Base-by-base conservation (phyloP, 768 basidiomycete genomes). In the Pulveroboletus sp. region DNA sequence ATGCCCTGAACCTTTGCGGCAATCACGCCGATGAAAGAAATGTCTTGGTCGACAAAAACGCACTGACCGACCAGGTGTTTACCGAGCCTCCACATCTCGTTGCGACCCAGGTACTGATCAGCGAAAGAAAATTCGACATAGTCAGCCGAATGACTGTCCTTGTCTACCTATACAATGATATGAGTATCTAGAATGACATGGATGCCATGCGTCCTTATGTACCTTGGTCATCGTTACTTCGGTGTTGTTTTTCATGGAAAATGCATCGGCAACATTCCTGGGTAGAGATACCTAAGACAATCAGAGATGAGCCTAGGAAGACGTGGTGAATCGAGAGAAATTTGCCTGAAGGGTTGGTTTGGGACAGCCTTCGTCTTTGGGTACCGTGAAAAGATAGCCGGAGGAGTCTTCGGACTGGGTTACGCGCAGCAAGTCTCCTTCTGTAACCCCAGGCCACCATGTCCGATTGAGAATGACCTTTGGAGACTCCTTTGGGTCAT, bases 21-120 rank as follows among this genome's bases (percentile, higher is more conserved):
- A 40, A 88, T 83, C 9, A 84, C 78, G 4, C 90, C 91, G 32
- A 93, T 81, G 63, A 96, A 93, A 2, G 80, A 77, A 24, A 98
- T 77, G 46, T 92, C 89, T 66, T 98, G 89, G 50, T 87, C 83
- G 1, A 81, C 77, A 62, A 92, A 86, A 18, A 96, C 73, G 61
- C 90, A 93, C 58, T 84, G 83, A 8, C 83, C 85, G 26, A 84
- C 83, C 14, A 97, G 76, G 44, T 84, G 77, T 64, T 87, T 83
- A n/a, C 83, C 84, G 8, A 97, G 75, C 42, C 93, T 76, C 92
- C 94, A 97, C 93, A 96, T 95, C 57, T 97, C 96, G 53, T 89
- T 92, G 40, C 96, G 82, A 14, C 94, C 95, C 14, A 97, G 76
- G 65, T 97, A 97, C 63, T 95, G 93, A 64, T 96, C 93, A 55